Evolutionary conservation across 371 early-diverging fungal genomes (phyloP), one percentile per base, ranked within the genome.

Genomic region (Mortierella sp.): DNA sequence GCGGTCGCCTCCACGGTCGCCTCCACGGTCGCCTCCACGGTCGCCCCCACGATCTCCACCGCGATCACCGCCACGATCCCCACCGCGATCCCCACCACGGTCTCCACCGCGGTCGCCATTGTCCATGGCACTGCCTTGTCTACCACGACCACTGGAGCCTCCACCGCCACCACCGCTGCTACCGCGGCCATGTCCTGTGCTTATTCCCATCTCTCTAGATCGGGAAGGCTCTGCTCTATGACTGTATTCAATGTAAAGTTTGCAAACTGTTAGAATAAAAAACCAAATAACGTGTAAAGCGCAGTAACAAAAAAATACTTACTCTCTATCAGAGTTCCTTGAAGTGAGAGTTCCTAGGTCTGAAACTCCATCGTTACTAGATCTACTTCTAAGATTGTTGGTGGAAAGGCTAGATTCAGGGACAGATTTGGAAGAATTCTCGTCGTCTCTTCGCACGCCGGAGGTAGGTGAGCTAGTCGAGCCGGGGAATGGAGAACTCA

Each of bases 221-320:
- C 72, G 48, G n/a, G 72, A 65, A 10, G 65, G 32, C 0, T 71
- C 72, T n/a, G 41, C 60, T 50, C 72, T 41, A 19, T 65, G 72
- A 53, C 70, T 62, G 33, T 1, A 36, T 50, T 40, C 6, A 6
- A 10, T 28, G 15, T 58, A 36, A 22, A 3, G 15, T 8, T 33
- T 28, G 5, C 32, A 59, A 15, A 59, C 8, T 19, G 36, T 24
- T 28, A 60, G 24, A 58, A 50, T 10, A 32, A 68, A 33, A 50
- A 33, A 50, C 4, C 1, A 9, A 38, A 59, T 24, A 48, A 13
- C 32, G 7, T 28, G 52, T 11, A 36, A 60, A 0, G 38, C 16
- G 48, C 41, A 11, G 38, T 22, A 52, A 22, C 16, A 5, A 52
- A 16, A 52, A 16, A 63, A 13, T n/a, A 60, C 72, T 72, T 65